A percentile compares a stretch with the other conserved stretches of the same genome.
These are phyloP conservation scores for Lignosus rhinocerotis DNA, from an alignment of 1,284 basidiomycete species.

Conservation along the genomic window DNA sequence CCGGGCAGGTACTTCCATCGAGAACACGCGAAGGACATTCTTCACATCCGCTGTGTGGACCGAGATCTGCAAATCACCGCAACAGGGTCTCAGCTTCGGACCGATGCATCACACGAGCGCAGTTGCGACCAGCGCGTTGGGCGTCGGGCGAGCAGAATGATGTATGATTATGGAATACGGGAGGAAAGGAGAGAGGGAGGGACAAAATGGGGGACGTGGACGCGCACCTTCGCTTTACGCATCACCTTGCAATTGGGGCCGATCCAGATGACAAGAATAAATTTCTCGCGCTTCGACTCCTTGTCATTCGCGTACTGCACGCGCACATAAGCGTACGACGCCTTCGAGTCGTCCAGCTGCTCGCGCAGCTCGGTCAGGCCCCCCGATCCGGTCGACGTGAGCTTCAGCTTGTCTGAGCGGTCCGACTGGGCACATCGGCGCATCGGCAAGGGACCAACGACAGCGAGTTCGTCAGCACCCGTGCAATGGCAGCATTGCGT, in stretches of 20 bases:
- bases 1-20: conserved; percentile 82
- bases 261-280: conserved; percentile 89
- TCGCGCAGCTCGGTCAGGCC: conserved; percentile 78
- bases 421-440: conserved; percentile 52
- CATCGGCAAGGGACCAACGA: background rate
- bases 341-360: conserved; percentile 71
- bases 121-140: background rate
- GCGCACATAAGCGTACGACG: conserved; percentile 82
- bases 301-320: conserved; percentile 86
- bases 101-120: background rate
- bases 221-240: conserved; percentile 83
- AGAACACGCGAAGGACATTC: conserved; percentile 72
- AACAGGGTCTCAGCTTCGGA: background rate
- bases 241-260: conserved; percentile 84
- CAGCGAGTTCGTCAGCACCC: background rate
- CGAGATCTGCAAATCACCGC: conserved; percentile 61
- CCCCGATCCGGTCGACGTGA: conserved; percentile 78
- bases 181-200: background rate
- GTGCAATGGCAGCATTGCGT: background rate
- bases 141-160: background rate
- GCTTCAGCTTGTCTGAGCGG: conserved; percentile 78
- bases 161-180: background rate
- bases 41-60: conserved; percentile 89
- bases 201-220: background rate
- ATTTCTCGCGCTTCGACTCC: conserved; percentile 87